Evolutionary conservation across 331 rosid species (phyloP).

Genomic region (Phaseolus coccineus): DNA sequence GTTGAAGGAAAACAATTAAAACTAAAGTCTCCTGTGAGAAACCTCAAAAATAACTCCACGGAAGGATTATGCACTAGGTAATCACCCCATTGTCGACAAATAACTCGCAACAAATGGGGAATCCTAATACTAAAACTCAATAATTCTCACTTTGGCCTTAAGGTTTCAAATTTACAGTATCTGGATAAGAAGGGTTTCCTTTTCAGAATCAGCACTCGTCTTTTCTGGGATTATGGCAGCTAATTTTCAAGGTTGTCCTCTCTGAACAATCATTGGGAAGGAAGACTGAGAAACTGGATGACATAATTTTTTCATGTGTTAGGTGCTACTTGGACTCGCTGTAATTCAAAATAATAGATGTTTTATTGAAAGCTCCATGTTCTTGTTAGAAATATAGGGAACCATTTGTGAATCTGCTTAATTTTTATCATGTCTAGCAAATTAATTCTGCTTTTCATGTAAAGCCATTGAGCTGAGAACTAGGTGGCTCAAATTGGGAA

Average conservation of each 20-base stretch:
- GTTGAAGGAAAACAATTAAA: not conserved
- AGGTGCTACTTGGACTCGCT: not conserved
- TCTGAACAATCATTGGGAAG: not conserved
- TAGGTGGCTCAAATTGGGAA: slow-evolving; percentile 3
- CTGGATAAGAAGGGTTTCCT: not conserved
- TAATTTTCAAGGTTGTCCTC: not conserved
- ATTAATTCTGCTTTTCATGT: not conserved
- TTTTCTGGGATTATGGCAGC: not conserved
- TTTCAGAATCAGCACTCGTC: not conserved
- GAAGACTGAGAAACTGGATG: not conserved
- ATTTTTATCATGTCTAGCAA: not conserved
- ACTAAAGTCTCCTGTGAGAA: not conserved
- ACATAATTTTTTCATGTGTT: not conserved
- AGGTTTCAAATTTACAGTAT: not conserved
- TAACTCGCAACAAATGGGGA: not conserved
- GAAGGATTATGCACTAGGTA: not conserved
- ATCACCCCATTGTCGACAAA: not conserved
- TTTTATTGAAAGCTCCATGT: not conserved
- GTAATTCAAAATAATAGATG: not conserved
- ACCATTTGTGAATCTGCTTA: slow-evolving; percentile 10
- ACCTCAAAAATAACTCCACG: not conserved
- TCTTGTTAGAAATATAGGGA: not conserved
- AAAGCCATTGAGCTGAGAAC: slow-evolving; percentile 17
- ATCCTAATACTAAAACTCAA: not conserved
- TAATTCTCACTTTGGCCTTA: not conserved